Evolutionary conservation across 2,329 filamentous ascomycete species (phyloP).

Genomic region (Talaromyces piceae): DNA sequence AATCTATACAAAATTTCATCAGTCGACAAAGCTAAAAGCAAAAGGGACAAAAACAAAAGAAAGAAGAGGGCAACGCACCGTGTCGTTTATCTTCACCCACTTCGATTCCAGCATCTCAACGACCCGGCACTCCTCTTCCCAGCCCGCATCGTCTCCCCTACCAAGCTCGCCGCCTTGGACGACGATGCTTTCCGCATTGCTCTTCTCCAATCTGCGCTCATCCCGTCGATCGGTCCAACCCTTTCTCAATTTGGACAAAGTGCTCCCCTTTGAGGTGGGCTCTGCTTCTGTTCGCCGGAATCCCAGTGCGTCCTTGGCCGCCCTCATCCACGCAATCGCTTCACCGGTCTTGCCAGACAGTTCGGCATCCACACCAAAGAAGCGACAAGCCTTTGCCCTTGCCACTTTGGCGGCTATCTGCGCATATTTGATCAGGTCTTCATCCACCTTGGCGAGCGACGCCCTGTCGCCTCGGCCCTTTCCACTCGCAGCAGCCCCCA

Average conservation of each 20-base stretch:
- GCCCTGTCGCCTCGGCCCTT: constrained; percentile 10
- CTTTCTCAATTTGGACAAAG: constrained; percentile 55
- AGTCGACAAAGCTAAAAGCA: neutral
- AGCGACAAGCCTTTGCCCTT: constrained; percentile 78
- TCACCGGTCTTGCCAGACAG: constrained; percentile 71
- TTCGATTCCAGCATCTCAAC: constrained; percentile 81
- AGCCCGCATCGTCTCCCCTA: constrained; percentile 69
- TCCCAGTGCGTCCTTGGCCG: constrained; percentile 67
- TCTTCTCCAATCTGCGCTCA: constrained; percentile 67
- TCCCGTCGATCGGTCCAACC: constrained; percentile 71
- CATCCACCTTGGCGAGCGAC: constrained; percentile 49
- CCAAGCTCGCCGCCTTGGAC: constrained; percentile 35
- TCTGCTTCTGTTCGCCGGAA: constrained; percentile 46
- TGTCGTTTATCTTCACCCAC: constrained; percentile 91
- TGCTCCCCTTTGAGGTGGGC: constrained; percentile 17
- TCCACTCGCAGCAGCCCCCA: constrained; percentile 31
- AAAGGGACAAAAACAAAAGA: neutral
- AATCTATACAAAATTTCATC: constrained; percentile 47
- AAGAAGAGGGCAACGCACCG: constrained; percentile 46
- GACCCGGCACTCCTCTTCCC: constrained; percentile 74
- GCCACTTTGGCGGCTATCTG: constrained; percentile 68
- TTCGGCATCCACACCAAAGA: constrained; percentile 86
- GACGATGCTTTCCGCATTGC: neutral
- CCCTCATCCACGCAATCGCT: constrained; percentile 78
- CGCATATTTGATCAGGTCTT: constrained; percentile 63